Percentiles rank a stretch among this genome's conserved stretches.
Evolutionary conservation across 2,329 filamentous ascomycete species (phyloP).

Genomic region (Cytospora piceae): DNA sequence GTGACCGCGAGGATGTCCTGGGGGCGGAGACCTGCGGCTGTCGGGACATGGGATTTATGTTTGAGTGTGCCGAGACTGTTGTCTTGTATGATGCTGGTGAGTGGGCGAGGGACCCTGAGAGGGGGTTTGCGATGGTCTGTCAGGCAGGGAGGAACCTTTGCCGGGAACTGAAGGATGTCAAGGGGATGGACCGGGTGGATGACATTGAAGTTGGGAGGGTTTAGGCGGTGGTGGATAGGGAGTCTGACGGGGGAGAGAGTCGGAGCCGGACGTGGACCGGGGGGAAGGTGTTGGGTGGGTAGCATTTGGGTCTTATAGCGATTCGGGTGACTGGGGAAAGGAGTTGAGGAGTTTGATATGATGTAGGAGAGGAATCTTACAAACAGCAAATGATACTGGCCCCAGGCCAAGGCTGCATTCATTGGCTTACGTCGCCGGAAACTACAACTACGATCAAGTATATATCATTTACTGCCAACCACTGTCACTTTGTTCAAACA

Average conservation of each 20-base stretch:
- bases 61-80: conserved; percentile 39
- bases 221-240: not conserved
- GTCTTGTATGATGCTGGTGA: conserved; percentile 34
- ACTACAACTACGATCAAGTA: too few species aligned
- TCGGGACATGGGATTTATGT: conserved; percentile 37
- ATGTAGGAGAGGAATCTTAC: too few species aligned
- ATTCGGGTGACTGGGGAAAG: not conserved
- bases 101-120: conserved; percentile 26
- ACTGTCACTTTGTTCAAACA: too few species aligned
- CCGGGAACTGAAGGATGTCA: conserved; percentile 18
- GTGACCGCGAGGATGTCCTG: conserved; percentile 38
- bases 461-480: too few species aligned
- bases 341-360: not conserved
- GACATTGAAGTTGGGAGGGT: not conserved
- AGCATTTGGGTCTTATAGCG: not conserved
- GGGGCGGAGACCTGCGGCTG: conserved; percentile 37
- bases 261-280: not conserved
- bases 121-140: conserved; percentile 19
- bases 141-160: conserved; percentile 26
- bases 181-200: conserved; percentile 13
- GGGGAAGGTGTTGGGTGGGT: not conserved
- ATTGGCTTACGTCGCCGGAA: too few species aligned
- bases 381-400: too few species aligned
- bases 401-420: too few species aligned
- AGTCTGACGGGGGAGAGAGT: not conserved